phyloP scores from a whole-genome alignment of 2,329 filamentous ascomycete genomes.

The Helicocarpus griseus region DNA sequence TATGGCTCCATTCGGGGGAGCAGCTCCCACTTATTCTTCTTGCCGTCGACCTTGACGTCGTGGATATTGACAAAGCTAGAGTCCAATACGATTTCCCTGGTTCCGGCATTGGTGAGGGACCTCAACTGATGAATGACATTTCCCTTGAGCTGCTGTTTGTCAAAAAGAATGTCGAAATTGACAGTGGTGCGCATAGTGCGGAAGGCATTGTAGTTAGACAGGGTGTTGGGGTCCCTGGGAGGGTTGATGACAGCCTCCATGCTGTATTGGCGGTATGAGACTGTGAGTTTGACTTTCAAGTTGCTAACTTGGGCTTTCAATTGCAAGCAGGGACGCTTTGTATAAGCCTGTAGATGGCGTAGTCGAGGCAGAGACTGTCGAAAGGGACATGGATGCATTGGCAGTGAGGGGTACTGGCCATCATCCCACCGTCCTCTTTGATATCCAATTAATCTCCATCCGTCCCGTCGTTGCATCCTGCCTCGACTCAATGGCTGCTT shows the following conservation, averaged over 20 bases:
- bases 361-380: background rate
- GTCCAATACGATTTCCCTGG: conserved; percentile 73
- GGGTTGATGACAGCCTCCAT: conserved; percentile 32
- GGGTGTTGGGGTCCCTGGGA: conserved; percentile 73
- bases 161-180: conserved; percentile 75
- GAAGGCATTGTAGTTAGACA: conserved; percentile 87
- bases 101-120: conserved; percentile 63
- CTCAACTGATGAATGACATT: conserved; percentile 67
- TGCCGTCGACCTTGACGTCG: conserved; percentile 59
- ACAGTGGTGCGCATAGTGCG: conserved; percentile 73
- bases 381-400: background rate
- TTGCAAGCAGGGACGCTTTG: background rate
- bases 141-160: conserved; percentile 65
- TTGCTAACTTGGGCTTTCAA: background rate
- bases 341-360: background rate
- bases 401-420: background rate
- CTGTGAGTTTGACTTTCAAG: background rate
- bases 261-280: background rate
- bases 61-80: conserved; percentile 72
- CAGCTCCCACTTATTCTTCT: conserved; percentile 58
- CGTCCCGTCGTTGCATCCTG: too few species aligned
- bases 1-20: conserved; percentile 63
- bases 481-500: too few species aligned
- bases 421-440: too few species aligned
- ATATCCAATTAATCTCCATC: too few species aligned